Conservation (phyloP, 108 stramenopile species). For the Aurantiochytrium sp. region DNA sequence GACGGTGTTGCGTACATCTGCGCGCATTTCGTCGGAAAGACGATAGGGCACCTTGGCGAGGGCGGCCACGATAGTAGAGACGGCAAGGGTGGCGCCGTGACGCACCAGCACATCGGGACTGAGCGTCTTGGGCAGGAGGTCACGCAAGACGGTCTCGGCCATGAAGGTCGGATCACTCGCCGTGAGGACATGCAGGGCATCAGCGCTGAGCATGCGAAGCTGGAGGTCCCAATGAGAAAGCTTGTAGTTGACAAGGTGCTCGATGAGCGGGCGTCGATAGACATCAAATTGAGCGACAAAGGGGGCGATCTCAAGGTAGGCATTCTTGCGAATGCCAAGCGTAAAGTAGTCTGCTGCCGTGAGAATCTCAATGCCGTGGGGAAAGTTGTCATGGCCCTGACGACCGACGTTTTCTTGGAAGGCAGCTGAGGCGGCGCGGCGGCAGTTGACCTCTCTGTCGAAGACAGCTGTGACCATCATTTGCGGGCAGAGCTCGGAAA, state of each 20-base stretch:
- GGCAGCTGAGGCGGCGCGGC: conserved; percentile 93
- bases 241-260: conserved; percentile 63
- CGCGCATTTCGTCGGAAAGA: conserved; percentile 15
- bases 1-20: conserved; percentile 58
- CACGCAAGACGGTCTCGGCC: conserved; percentile 56
- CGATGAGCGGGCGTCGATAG: conserved; percentile 67
- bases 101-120: conserved; percentile 61
- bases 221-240: conserved; percentile 82
- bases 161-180: conserved; percentile 51
- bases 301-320: conserved; percentile 62
- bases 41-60: conserved; percentile 34
- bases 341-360: conserved; percentile 91
- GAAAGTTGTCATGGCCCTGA: conserved; percentile 67
- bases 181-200: conserved; percentile 61
- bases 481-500: conserved; percentile 57
- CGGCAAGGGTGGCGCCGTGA: conserved; percentile 73
- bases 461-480: conserved; percentile 82
- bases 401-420: conserved; percentile 74
- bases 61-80: conserved; percentile 70
- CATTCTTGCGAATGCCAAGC: conserved; percentile 77
- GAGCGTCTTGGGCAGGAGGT: conserved; percentile 55
- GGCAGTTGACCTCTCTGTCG: conserved; percentile 93
- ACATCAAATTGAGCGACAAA: conserved; percentile 69
- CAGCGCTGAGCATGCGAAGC: conserved; percentile 66
- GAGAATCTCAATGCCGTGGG: conserved; percentile 85